Base-by-base conservation (phyloP, 2,329 filamentous ascomycete species). In the Colletotrichum endophyticum region DNA sequence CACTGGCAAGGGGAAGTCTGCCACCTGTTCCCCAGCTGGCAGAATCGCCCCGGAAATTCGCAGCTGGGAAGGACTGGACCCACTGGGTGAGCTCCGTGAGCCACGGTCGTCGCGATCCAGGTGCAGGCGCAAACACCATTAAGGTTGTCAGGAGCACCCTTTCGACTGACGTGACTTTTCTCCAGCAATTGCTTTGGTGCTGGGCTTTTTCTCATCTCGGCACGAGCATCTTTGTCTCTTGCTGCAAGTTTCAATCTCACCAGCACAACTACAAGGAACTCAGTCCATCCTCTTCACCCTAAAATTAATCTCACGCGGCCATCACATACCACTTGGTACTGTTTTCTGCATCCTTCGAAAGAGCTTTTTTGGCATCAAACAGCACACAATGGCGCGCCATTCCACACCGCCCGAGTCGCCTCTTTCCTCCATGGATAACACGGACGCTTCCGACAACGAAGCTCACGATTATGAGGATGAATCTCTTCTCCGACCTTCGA, bases 401-500 rank as follows among this genome's bases (percentile, higher is more conserved):
- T 76, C 67, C 6, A 72, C 76, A 53, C 73, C 76, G 30, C 73
- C 64, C 56, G 73, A 76, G 53, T 78, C 77, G 19, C 77, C 77
- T n/a, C 66, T 78, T 12, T 78, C 77, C 34, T 78, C 76, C 9
- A 76, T 73, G 73, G 67, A 71, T 15, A 66, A 77, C 63, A 77
- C 70, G 39, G 77, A 79, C n/a, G 69, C 64, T 44, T 78, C 76
- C 16, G 78, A 78, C 27, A 71, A 78, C 9, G 78, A 79, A 62
- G 69, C 64, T 22, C 68, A 77, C 53, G 74, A 75, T 12, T 73
- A 77, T 59, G 82, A 84, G 34, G 83, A 84, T 34, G 80, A 77
- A 22, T 77, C 82, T 1, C 73, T 78, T 7, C 78, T 83, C 6
- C 83, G 83, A 44, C 84, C 84, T 12, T 82, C 80, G 1, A 85